Conservation (phyloP, 1,139 yeast species). For the Lodderomyces margitis region DNA sequence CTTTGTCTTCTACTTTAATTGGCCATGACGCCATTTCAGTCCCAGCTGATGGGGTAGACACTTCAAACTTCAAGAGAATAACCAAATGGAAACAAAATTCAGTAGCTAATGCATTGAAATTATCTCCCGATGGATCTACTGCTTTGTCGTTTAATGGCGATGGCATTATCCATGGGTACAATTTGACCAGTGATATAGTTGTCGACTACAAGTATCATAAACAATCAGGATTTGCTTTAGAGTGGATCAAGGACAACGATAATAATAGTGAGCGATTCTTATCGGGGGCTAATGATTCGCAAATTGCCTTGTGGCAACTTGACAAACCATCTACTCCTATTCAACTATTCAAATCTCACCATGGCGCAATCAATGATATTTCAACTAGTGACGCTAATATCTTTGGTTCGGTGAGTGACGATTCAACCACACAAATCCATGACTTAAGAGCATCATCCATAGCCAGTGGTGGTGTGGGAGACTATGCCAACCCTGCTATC, state of each 20-base stretch:
- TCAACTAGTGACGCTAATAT: constrained; percentile 51
- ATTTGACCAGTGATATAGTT: constrained; percentile 25
- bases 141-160: constrained; percentile 51
- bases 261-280: constrained; percentile 33
- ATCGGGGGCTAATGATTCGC: constrained; percentile 66
- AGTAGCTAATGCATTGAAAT: constrained; percentile 49
- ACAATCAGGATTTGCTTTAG: constrained; percentile 67
- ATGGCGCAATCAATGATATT: constrained; percentile 54
- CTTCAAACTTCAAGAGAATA: constrained; percentile 33
- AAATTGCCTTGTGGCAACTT: constrained; percentile 71
- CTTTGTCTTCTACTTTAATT: constrained; percentile 49
- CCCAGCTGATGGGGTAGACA: constrained; percentile 17
- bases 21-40: constrained; percentile 22
- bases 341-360: constrained; percentile 44
- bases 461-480: no score
- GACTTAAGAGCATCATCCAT: constrained; percentile 50
- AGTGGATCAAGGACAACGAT: constrained; percentile 51
- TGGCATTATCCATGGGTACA: constrained; percentile 48
- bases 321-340: constrained; percentile 42
- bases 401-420: constrained; percentile 76
- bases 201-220: constrained; percentile 56
- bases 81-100: constrained; percentile 54
- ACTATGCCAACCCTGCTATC: constrained; percentile 33
- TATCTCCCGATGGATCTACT: constrained; percentile 34
- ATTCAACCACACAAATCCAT: constrained; percentile 60